Evolutionary conservation across 2,329 filamentous ascomycete species (phyloP).

Genomic region (Colletotrichum tabaci): DNA sequence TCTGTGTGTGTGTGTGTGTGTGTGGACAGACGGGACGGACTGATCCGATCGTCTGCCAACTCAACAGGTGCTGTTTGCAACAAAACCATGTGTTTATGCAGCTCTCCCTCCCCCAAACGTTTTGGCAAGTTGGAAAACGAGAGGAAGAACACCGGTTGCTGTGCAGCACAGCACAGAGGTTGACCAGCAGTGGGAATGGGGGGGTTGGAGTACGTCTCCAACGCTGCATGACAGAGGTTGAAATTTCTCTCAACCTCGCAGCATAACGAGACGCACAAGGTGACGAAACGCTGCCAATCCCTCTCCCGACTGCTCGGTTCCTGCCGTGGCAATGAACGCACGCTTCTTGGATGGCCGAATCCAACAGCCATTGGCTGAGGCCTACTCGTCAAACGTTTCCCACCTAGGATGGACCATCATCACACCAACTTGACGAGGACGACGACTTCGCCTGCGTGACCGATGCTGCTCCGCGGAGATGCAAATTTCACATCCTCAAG

Average conservation of each 20-base stretch:
- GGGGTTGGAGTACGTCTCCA: conserved; percentile 31
- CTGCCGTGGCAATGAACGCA: conserved; percentile 30
- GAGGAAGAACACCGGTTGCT: conserved; percentile 30
- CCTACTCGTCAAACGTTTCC: conserved; percentile 17
- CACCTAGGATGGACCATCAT: conserved; percentile 26
- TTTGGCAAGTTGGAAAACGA: conserved; percentile 5
- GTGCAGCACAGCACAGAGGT: conserved; percentile 15
- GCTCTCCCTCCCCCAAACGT: neutral
- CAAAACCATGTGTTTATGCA: conserved; percentile 14
- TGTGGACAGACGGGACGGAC: neutral
- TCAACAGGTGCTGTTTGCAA: conserved; percentile 24
- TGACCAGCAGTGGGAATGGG: neutral
- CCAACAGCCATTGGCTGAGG: conserved; percentile 13
- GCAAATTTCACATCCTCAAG: conserved; percentile 32
- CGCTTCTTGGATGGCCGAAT: conserved; percentile 23
- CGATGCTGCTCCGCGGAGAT: conserved; percentile 35
- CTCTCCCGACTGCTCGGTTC: conserved; percentile 38
- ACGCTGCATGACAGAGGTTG: conserved; percentile 27
- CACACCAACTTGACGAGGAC: conserved; percentile 20
- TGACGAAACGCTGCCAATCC: conserved; percentile 37
- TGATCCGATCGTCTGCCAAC: conserved; percentile 31
- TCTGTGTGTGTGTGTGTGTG: no score
- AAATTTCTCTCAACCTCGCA: conserved; percentile 34
- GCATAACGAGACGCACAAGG: conserved; percentile 12
- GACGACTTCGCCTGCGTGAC: conserved; percentile 2